Evolutionary conservation across 768 basidiomycete genomes (phyloP).

Genomic region (Termitomyces sp.): DNA sequence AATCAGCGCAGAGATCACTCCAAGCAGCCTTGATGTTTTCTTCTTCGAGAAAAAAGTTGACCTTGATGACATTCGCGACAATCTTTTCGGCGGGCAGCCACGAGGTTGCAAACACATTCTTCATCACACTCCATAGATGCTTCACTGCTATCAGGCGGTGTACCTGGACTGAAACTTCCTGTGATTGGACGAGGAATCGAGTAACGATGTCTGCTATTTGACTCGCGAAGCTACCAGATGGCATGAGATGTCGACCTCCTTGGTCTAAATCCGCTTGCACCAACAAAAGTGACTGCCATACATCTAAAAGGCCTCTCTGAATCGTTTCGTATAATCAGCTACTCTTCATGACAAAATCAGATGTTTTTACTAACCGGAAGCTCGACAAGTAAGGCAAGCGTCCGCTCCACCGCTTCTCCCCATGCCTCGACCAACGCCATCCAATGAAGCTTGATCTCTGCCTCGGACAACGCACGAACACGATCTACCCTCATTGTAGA

Average conservation of each 20-base stretch:
- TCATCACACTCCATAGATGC: slow-evolving; percentile 47
- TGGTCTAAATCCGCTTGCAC: slow-evolving; percentile 39
- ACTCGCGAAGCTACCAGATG: slow-evolving; percentile 26
- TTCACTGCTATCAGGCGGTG: slow-evolving; percentile 31
- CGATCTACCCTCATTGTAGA: slow-evolving; percentile 15
- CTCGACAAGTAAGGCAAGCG: slow-evolving; percentile 5
- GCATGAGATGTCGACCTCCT: slow-evolving; percentile 27
- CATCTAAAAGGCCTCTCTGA: slow-evolving; percentile 33
- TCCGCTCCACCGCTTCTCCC: slow-evolving; percentile 21
- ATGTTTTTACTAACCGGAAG: slow-evolving; percentile 17
- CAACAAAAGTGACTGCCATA: slow-evolving; percentile 56
- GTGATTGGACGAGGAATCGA: slow-evolving; percentile 25
- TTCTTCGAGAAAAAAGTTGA: slow-evolving; percentile 33
- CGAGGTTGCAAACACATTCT: slow-evolving; percentile 35
- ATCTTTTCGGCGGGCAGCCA: slow-evolving; percentile 44
- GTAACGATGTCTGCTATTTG: slow-evolving; percentile 28
- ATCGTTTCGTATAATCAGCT: neutral
- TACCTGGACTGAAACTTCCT: slow-evolving; percentile 23
- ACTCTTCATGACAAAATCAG: neutral
- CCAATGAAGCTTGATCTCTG: slow-evolving; percentile 34
- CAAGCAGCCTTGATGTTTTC: slow-evolving; percentile 34
- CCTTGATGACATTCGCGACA: slow-evolving; percentile 38
- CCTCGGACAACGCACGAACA: slow-evolving; percentile 28
- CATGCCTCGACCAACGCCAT: slow-evolving; percentile 31
- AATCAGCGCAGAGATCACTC: slow-evolving; percentile 41